Conservation (phyloP, 768 basidiomycete species). For the Sutorius australiensis region DNA sequence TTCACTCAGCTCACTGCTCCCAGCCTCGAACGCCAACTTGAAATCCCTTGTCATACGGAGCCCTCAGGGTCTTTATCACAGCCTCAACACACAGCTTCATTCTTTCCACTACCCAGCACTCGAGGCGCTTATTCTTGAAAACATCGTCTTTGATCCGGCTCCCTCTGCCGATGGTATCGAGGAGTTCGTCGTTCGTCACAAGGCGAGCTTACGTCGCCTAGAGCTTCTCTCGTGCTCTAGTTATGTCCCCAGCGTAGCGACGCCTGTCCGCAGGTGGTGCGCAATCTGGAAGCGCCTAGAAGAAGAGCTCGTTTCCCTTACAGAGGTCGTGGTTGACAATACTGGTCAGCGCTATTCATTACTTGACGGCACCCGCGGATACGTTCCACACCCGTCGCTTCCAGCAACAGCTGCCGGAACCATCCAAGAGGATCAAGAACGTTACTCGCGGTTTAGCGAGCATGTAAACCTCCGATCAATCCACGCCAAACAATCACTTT, state of each 20-base stretch:
- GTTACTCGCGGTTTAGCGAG: constrained; percentile 6
- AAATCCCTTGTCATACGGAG: constrained; percentile 25
- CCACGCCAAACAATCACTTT: not conserved
- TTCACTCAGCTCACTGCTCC: constrained; percentile 25
- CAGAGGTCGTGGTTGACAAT: constrained; percentile 19
- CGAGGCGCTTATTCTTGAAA: constrained; percentile 27
- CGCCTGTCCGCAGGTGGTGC: constrained; percentile 25
- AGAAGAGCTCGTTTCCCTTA: constrained; percentile 21
- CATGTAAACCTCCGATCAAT: constrained; percentile 11
- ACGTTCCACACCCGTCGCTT: constrained; percentile 17
- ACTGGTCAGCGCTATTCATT: constrained; percentile 21
- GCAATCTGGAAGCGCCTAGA: constrained; percentile 25
- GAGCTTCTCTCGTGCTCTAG: constrained; percentile 27
- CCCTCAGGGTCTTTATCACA: constrained; percentile 30
- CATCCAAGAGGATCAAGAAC: constrained; percentile 13
- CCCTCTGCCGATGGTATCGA: constrained; percentile 23
- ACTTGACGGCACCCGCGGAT: constrained; percentile 22
- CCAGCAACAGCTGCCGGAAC: not conserved
- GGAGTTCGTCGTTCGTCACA: constrained; percentile 32
- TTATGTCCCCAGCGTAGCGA: constrained; percentile 16
- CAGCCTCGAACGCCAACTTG: constrained; percentile 16
- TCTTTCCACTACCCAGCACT: constrained; percentile 25
- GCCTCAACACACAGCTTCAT: constrained; percentile 19
- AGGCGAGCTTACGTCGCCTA: constrained; percentile 19
- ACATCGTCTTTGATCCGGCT: constrained; percentile 26